These are phyloP conservation scores for Guadua angustifolia DNA, from an alignment of 176 grass and related monocot genomes.

Conservation along the genomic window DNA sequence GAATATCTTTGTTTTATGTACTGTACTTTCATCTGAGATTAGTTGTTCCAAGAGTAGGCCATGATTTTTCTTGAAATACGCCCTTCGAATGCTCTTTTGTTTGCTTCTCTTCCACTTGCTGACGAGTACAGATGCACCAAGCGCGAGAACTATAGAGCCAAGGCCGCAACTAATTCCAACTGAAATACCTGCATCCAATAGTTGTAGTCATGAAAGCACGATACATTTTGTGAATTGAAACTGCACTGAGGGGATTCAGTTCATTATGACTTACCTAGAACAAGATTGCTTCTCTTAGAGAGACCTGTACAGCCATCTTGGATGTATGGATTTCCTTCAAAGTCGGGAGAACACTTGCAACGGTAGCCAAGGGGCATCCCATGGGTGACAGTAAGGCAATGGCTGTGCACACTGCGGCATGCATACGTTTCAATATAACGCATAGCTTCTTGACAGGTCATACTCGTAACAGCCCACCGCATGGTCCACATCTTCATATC, in stretches of 20 bases:
- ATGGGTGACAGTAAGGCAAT: background rate
- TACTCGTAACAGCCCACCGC: slow-evolving; percentile 12
- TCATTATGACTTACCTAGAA: slow-evolving; percentile 2
- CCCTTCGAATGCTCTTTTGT: slow-evolving; percentile 3
- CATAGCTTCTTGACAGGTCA: background rate
- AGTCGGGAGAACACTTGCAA: slow-evolving; percentile 43
- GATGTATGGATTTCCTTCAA: slow-evolving; percentile 53
- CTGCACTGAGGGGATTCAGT: background rate
- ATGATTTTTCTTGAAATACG: slow-evolving; percentile 44
- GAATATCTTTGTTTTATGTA: slow-evolving; percentile 51
- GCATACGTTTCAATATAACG: background rate
- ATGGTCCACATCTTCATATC: background rate
- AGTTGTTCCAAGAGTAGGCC: slow-evolving; percentile 27
- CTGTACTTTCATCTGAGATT: background rate
- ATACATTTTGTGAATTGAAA: no score
- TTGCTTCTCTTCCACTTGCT: slow-evolving; percentile 35
- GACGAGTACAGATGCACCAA: background rate
- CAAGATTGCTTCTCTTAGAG: slow-evolving; percentile 10
- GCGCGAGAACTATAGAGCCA: background rate
- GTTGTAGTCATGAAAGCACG: background rate
- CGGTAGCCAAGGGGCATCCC: background rate
- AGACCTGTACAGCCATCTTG: slow-evolving; percentile 43
- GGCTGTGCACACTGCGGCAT: background rate
- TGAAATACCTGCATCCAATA: slow-evolving; percentile 4
- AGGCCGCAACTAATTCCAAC: slow-evolving; percentile 26